phyloP scores from a whole-genome alignment of 179 eudicot species.

The Carnegiea gigantea region DNA sequence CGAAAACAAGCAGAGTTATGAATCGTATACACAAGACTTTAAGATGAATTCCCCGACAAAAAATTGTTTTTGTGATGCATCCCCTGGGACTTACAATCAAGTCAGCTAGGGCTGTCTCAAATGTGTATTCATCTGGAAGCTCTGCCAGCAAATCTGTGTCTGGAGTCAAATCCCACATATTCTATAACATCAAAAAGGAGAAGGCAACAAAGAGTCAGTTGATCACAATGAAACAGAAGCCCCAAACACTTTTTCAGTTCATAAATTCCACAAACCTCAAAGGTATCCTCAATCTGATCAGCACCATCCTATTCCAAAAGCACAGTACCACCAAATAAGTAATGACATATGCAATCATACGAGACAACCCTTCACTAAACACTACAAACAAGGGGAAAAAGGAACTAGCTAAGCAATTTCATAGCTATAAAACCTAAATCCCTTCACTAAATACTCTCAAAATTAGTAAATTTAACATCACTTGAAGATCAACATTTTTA shows the following conservation, averaged over 20 bases:
- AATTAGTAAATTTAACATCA: neutral
- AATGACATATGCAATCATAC: neutral
- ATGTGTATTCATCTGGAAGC: constrained; percentile 68
- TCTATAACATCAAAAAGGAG: constrained; percentile 26
- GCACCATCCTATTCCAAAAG: constrained; percentile 56
- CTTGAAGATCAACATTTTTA: neutral
- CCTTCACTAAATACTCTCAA: neutral
- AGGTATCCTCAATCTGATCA: constrained; percentile 33
- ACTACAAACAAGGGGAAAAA: neutral
- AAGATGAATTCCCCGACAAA: neutral
- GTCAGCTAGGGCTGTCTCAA: constrained; percentile 77
- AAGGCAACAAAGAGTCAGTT: neutral
- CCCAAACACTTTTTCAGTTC: neutral
- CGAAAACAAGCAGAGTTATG: constrained; percentile 13
- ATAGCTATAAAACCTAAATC: neutral
- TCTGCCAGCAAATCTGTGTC: constrained; percentile 63
- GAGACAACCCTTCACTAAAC: constrained; percentile 4
- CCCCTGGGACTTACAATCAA: constrained; percentile 53
- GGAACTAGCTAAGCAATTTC: neutral
- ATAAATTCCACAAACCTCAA: constrained; percentile 44
- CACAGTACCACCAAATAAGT: constrained; percentile 16
- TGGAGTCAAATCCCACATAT: constrained; percentile 90
- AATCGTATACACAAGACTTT: neutral
- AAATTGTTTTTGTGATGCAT: neutral
- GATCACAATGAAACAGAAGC: neutral